phyloP scores from a whole-genome alignment of 306 rosid species.

The Prosopis cineraria region DNA sequence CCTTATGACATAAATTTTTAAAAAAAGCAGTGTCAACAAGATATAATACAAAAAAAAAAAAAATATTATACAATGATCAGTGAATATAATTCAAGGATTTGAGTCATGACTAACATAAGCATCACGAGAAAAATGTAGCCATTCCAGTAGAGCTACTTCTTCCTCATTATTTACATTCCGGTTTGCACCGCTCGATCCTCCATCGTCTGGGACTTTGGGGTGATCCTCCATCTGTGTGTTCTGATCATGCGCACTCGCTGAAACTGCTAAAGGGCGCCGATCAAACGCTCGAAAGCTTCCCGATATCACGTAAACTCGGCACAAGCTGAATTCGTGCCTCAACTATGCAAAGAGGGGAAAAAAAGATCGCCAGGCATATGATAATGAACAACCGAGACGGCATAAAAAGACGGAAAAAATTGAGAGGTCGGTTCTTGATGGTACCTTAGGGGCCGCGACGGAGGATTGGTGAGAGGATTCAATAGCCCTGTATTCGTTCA shows the following conservation, averaged over 20 bases:
- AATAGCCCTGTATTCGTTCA: conserved; percentile 77
- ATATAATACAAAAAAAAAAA: background rate
- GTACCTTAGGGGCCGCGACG: conserved; percentile 44
- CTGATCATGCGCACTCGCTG: background rate
- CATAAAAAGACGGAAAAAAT: background rate
- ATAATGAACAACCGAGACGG: background rate
- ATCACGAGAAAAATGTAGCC: conserved; percentile 33
- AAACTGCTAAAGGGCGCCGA: conserved; percentile 57
- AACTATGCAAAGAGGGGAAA: conserved; percentile 36
- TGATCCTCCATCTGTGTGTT: background rate
- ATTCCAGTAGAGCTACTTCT: conserved; percentile 52
- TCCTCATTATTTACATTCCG: background rate
- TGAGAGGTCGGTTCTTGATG: background rate
- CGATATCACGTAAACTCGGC: conserved; percentile 71
- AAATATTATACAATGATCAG: background rate
- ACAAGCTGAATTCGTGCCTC: conserved; percentile 75
- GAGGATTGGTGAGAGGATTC: conserved; percentile 32
- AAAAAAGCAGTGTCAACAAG: background rate
- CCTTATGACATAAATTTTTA: background rate
- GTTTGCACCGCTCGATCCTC: conserved; percentile 26
- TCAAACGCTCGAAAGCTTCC: conserved; percentile 75
- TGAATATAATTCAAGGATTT: background rate
- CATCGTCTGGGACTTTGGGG: conserved; percentile 25
- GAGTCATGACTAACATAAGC: background rate
- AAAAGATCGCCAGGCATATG: too few species aligned